Evolutionary conservation across 257 asterid genomes (phyloP).

Genomic region (Solanum chilense): DNA sequence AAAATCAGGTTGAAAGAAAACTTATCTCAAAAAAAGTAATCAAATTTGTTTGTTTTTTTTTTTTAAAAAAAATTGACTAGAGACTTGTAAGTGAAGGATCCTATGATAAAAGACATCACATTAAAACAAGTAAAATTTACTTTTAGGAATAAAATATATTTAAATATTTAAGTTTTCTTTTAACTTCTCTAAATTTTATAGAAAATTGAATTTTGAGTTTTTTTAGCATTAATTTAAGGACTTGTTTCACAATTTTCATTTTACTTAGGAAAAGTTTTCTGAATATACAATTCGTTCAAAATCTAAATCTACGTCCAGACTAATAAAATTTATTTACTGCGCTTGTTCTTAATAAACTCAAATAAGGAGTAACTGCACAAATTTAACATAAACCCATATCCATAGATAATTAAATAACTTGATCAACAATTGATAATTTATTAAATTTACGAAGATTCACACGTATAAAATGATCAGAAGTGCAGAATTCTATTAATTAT

Average conservation of each 20-base stretch:
- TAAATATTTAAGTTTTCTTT: no score
- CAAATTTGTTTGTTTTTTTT: fast-evolving
- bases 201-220: neutral
- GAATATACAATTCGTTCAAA: neutral
- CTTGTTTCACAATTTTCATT: neutral
- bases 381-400: neutral
- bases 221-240: no score
- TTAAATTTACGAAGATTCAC: neutral
- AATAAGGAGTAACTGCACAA: neutral
- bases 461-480: neutral
- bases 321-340: neutral
- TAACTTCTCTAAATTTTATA: neutral
- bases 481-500: neutral
- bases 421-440: neutral
- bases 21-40: neutral
- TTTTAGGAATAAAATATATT: no score
- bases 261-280: neutral
- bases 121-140: no score
- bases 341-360: neutral
- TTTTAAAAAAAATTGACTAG: neutral
- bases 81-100: neutral
- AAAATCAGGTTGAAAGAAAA: no score
- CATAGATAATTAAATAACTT: neutral
- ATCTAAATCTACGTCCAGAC: fast-evolving
- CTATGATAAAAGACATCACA: neutral